Percentiles rank a stretch among this genome's conserved stretches.
Conservation (phyloP, 345 rosid genomes). For the Citrus trifoliata region DNA sequence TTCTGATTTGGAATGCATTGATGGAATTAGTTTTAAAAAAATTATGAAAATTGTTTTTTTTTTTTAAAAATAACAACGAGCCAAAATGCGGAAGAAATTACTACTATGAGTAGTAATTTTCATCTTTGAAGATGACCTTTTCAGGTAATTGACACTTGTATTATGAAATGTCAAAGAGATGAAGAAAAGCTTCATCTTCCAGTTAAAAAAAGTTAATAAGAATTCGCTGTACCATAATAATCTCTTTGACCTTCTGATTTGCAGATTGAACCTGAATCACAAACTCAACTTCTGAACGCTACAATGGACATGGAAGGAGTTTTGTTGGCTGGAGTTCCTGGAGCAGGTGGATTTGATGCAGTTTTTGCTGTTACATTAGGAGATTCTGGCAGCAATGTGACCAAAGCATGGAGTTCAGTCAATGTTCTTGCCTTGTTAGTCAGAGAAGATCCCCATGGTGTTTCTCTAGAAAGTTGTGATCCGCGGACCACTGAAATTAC, state of each 20-base stretch:
- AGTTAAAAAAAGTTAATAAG: not conserved
- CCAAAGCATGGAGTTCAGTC: constrained; percentile 66
- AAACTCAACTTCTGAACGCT: constrained; percentile 69
- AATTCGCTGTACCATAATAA: not conserved
- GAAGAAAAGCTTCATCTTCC: not conserved
- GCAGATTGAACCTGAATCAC: constrained; percentile 92
- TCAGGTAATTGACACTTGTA: not conserved
- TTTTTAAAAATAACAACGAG: too few species aligned
- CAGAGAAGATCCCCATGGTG: constrained; percentile 87
- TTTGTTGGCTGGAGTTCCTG: constrained; percentile 90
- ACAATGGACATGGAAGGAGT: constrained; percentile 88
- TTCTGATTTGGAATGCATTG: not conserved
- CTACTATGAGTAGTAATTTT: not conserved
- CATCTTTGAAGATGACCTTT: not conserved
- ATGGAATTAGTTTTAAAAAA: not conserved
- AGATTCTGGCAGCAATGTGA: constrained; percentile 49
- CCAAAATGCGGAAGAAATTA: not conserved
- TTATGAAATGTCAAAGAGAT: not conserved
- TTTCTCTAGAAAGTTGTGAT: constrained; percentile 73
- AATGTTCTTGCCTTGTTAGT: constrained; percentile 83
- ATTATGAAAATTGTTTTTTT: not conserved
- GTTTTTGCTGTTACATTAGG: constrained; percentile 74
- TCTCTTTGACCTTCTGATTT: constrained; percentile 25
- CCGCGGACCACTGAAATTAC: constrained; percentile 63
- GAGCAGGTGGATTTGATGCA: constrained; percentile 98